These are phyloP conservation scores for Aspergillus flavus DNA, from an alignment of 2,329 filamentous ascomycete genomes.

Conservation along the genomic window DNA sequence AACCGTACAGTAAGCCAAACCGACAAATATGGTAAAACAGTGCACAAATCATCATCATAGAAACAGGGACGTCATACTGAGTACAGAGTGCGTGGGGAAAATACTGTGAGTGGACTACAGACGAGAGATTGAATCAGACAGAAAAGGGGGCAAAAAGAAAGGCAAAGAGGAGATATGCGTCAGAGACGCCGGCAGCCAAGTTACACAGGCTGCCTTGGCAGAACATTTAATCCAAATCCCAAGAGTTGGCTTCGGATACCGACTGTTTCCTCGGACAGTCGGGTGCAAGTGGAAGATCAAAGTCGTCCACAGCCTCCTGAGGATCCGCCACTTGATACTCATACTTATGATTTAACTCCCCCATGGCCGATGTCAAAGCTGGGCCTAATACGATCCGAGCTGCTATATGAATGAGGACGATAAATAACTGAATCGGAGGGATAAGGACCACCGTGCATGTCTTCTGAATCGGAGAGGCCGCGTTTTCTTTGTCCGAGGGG, in stretches of 20 bases:
- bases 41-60: conserved; percentile 11
- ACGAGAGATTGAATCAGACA: not conserved
- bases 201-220: not conserved
- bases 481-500: conserved; percentile 54
- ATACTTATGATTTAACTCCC: conserved; percentile 20
- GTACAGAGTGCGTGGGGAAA: not conserved
- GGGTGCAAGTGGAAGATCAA: conserved; percentile 40
- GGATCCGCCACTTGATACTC: conserved; percentile 19
- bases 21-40: not conserved
- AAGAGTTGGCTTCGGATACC: conserved; percentile 28
- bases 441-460: conserved; percentile 76
- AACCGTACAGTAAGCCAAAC: conserved; percentile 11
- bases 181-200: not conserved
- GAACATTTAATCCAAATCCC: conserved; percentile 34
- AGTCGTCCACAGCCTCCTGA: conserved; percentile 41
- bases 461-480: conserved; percentile 71
- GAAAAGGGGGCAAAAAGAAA: not conserved
- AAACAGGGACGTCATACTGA: conserved; percentile 5
- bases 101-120: not conserved
- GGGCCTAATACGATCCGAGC: conserved; percentile 64
- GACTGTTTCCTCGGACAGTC: conserved; percentile 23
- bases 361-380: conserved; percentile 23
- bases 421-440: conserved; percentile 77
- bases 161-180: not conserved
- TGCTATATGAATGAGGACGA: conserved; percentile 79